Base-by-base conservation (phyloP, 2,329 filamentous ascomycete genomes). In the Leptographium flavum region DNA sequence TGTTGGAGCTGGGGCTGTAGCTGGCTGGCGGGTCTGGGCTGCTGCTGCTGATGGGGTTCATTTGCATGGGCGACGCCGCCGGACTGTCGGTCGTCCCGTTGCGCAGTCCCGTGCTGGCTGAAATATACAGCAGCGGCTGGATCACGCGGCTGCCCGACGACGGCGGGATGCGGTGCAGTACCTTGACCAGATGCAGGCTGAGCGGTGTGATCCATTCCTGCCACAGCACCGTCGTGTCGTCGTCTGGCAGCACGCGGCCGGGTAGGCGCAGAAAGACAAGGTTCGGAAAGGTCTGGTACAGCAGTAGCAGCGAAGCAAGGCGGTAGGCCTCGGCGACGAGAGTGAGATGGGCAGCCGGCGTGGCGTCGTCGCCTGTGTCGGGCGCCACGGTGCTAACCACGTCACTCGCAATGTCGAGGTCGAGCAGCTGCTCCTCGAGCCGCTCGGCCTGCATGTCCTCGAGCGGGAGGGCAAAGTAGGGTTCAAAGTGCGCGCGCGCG, bases 271-370 rank as follows among this genome's bases (percentile, higher is more conserved):
- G 28, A 2, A 46, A 43, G 9, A 48, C 47, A 9, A 52, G 46
- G 17, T 52, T 42, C 2, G 50, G 49, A 25, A 52, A 52, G 1
- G 61, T 64, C 32, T 63, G 57, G 47, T 64, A 64, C 1, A 64
- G 57, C 21, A 63, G 62, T 1, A 64, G 52, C 10, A 64, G 45
- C 0, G 62, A 59, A 0, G 61, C 58, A 0, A 64, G 52, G 1
- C 58, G 56, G 33, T 64, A 64, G 0, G 61, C 61, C 27, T 64
- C 62, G 1, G 60, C 62, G 0, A 60, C 59, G 1, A 56, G 48
- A 6, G 57, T 53, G 4, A 64, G 56, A 43, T 64, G 61, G 0
- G 53, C 49, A 1, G 54, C 50, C 0, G 62, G 60, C 4, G 57
- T 57, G 17, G 49, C 40, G 8, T 47, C 43, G 36, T 64, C 60